These are phyloP conservation scores for Epichloe uncinata DNA, from an alignment of 2,329 filamentous ascomycete genomes.

Conservation along the genomic window DNA sequence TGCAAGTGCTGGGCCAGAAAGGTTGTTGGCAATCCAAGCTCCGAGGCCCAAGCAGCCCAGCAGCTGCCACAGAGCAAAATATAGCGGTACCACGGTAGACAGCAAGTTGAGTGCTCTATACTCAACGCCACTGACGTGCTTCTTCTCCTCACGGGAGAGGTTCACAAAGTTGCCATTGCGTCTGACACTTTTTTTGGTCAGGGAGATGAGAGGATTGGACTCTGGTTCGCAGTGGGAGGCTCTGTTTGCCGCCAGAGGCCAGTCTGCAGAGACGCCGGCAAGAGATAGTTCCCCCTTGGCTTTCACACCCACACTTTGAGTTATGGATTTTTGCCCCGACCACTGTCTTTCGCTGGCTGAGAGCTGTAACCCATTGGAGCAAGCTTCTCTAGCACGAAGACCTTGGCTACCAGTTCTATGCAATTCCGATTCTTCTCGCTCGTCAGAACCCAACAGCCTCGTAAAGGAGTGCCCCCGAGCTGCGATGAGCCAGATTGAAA, in stretches of 20 bases:
- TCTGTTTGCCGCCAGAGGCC: background rate
- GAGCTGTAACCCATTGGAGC: background rate
- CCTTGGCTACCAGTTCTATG: background rate
- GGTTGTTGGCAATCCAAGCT: conserved; percentile 44
- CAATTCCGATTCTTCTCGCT: background rate
- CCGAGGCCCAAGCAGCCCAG: conserved; percentile 45
- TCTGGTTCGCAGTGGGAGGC: background rate
- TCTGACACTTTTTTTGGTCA: conserved; percentile 17
- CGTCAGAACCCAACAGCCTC: conserved; percentile 40
- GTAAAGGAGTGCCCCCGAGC: conserved; percentile 50
- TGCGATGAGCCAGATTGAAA: conserved; percentile 50
- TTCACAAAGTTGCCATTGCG: conserved; percentile 43
- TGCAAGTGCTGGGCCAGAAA: conserved; percentile 29
- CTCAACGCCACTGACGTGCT: conserved; percentile 25
- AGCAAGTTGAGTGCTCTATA: conserved; percentile 49
- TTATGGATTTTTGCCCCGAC: background rate
- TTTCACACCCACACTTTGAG: background rate
- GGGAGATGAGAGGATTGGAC: background rate
- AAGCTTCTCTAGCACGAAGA: background rate
- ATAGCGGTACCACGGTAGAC: conserved; percentile 44
- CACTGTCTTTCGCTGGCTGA: background rate
- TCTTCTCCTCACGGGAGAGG: conserved; percentile 37
- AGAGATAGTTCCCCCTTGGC: too few species aligned
- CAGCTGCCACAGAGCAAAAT: conserved; percentile 46
- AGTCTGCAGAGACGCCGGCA: background rate